Conservation (phyloP, 1,284 basidiomycete species). For the Trichosporon faecale region DNA sequence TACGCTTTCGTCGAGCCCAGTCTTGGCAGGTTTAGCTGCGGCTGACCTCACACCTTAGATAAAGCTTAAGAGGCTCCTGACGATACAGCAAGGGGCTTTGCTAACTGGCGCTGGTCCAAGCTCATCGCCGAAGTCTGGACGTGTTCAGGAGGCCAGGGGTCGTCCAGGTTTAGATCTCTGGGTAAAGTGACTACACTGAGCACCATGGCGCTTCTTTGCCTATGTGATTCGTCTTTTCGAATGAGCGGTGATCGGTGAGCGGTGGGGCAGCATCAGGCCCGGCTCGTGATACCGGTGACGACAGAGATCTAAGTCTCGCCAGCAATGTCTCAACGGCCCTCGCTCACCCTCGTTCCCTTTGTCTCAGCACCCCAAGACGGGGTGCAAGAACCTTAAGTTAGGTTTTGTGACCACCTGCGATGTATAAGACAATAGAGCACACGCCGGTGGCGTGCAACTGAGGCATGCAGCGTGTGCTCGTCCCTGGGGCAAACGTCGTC, state of each 20-base stretch:
- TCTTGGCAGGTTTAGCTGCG: not conserved
- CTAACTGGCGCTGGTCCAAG: not conserved
- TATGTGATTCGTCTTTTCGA: not conserved
- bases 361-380: not conserved
- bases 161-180: not conserved
- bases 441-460: not conserved
- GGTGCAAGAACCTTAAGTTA: not conserved
- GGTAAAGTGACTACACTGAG: not conserved
- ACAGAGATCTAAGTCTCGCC: not conserved
- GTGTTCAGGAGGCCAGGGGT: not conserved
- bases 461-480: conserved; percentile 3
- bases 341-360: not conserved
- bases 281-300: not conserved
- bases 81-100: not conserved
- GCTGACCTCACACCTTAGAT: not conserved
- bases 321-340: not conserved
- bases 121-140: not conserved
- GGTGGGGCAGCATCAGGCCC: not conserved
- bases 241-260: not conserved
- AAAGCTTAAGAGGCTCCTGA: not conserved
- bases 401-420: not conserved
- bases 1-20: not conserved
- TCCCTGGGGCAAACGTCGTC: not conserved
- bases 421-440: not conserved
- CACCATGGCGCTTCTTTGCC: not conserved